Conservation (phyloP, 1,284 basidiomycete genomes). For the Tylopilus microsporus region DNA sequence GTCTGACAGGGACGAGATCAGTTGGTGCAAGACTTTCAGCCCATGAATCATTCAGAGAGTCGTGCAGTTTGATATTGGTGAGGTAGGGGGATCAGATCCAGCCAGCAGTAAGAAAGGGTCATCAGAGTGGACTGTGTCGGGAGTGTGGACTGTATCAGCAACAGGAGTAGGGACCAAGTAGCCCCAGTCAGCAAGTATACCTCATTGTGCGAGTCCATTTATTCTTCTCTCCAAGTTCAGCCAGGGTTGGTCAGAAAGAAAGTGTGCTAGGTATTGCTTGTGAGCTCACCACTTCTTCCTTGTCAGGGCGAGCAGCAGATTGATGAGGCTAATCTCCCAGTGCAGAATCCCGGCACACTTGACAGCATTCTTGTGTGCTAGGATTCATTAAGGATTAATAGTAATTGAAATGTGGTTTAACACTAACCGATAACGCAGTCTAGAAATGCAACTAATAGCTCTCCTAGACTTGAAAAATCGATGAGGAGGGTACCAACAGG, state of each 20-base stretch:
- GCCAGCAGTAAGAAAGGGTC: too few relatives aligned
- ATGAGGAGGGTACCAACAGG: not conserved
- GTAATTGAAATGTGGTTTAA: not conserved
- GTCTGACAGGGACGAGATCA: too few relatives aligned
- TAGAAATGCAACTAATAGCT: not conserved
- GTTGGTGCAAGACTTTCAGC: too few relatives aligned
- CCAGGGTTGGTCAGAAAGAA: not conserved
- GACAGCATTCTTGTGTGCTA: constrained; percentile 1
- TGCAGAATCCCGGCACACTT: constrained; percentile 2
- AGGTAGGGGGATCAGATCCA: too few relatives aligned
- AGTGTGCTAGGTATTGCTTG: not conserved
- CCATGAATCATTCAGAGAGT: too few relatives aligned
- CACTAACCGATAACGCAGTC: not conserved
- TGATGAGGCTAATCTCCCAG: not conserved
- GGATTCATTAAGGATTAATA: not conserved
- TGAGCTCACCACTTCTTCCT: not conserved
- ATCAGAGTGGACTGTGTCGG: too few relatives aligned
- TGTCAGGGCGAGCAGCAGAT: not conserved
- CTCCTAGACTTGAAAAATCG: not conserved
- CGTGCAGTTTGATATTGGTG: too few relatives aligned
- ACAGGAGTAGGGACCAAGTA: not conserved
- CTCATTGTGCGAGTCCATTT: not conserved
- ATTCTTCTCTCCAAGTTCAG: not conserved
- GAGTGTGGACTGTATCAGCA: too few relatives aligned
- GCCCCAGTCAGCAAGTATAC: constrained; percentile 6